Conservation (phyloP, 176 grass and related monocot species). For the Triticum turgidum region DNA sequence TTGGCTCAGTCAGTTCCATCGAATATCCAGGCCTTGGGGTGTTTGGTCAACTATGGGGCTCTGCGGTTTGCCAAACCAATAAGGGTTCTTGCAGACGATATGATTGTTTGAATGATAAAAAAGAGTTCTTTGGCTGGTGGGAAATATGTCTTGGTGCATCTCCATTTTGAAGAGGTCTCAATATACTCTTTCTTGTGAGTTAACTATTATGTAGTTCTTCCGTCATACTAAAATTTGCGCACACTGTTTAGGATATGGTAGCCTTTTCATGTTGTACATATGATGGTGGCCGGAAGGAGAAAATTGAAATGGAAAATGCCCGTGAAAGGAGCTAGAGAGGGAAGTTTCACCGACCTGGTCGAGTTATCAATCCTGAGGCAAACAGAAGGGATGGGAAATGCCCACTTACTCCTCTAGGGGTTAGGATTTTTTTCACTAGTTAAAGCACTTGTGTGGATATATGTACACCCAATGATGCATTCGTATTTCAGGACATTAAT, state of each 20-base stretch:
- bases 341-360: slow-evolving; percentile 79
- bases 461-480: slow-evolving; percentile 3
- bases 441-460: slow-evolving; percentile 10
- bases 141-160: slow-evolving; percentile 92
- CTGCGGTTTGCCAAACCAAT: slow-evolving; percentile 81
- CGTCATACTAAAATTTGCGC: slow-evolving; percentile 27
- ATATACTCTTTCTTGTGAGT: background rate
- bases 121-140: slow-evolving; percentile 70
- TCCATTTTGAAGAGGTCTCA: slow-evolving; percentile 93
- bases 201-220: slow-evolving; percentile 26
- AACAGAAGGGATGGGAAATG: slow-evolving; percentile 90
- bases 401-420: slow-evolving; percentile 89
- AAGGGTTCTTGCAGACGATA: slow-evolving; percentile 65
- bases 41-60: slow-evolving; percentile 83
- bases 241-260: slow-evolving; percentile 83
- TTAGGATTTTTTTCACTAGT: slow-evolving; percentile 24
- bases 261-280: slow-evolving; percentile 99
- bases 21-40: slow-evolving; percentile 74
- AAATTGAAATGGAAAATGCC: slow-evolving; percentile 82
- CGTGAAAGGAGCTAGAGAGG: slow-evolving; percentile 93
- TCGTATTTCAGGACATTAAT: background rate
- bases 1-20: slow-evolving; percentile 71
- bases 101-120: slow-evolving; percentile 74
- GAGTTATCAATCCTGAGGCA: slow-evolving; percentile 81
- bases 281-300: slow-evolving; percentile 83